Evolutionary conservation across 805 yeast species (phyloP).

Genomic region (Candida orba): DNA sequence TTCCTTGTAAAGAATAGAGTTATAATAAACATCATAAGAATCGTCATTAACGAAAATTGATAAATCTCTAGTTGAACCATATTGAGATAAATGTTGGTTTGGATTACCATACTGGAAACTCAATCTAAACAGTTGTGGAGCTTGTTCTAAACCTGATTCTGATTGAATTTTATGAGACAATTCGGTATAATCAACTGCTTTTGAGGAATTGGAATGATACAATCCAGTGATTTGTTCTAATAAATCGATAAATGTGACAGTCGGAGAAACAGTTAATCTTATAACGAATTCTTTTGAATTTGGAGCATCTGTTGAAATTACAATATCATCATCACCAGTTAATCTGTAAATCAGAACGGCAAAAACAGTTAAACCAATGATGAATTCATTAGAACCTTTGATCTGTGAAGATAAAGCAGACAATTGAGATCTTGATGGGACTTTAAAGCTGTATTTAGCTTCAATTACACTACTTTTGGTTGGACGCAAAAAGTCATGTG

Average conservation of each 20-base stretch:
- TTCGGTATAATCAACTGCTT: constrained; percentile 44
- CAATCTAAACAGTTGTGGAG: constrained; percentile 55
- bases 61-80: constrained; percentile 57
- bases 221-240: constrained; percentile 37
- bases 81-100: constrained; percentile 22
- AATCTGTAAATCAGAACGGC: constrained; percentile 67
- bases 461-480: constrained; percentile 60
- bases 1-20: constrained; percentile 63
- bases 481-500: constrained; percentile 82
- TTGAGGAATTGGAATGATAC: constrained; percentile 25
- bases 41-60: constrained; percentile 41
- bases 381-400: constrained; percentile 32
- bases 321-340: constrained; percentile 92
- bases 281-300: constrained; percentile 46
- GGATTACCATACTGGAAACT: constrained; percentile 43
- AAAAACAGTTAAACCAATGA: constrained; percentile 55
- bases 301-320: constrained; percentile 61
- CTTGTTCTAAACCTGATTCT: constrained; percentile 42
- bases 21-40: constrained; percentile 50
- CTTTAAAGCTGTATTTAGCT: constrained; percentile 38
- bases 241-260: constrained; percentile 47
- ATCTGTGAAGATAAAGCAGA: constrained; percentile 15
- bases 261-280: constrained; percentile 53
- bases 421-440: constrained; percentile 25
- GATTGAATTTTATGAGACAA: constrained; percentile 45